These are phyloP conservation scores for Penicillium canariense DNA, from an alignment of 495 filamentous ascomycete genomes.

Conservation along the genomic window DNA sequence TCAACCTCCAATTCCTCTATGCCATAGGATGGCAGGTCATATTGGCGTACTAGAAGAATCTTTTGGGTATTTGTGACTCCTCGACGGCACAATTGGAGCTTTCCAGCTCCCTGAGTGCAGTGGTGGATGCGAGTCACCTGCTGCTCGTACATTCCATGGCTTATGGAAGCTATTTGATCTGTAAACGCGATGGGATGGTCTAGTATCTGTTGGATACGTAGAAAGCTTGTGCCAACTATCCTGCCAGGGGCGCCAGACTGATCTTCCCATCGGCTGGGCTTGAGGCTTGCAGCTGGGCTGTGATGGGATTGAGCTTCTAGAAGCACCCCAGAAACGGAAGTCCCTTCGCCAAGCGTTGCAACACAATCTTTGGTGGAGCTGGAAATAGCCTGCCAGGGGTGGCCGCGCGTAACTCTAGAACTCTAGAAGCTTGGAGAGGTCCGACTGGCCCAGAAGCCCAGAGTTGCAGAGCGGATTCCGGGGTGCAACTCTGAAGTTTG, in stretches of 20 bases:
- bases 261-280: too few relatives aligned
- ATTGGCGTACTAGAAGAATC: slow-evolving; percentile 52
- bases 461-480: neutral
- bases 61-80: slow-evolving; percentile 30
- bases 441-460: too few relatives aligned
- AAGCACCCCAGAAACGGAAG: slow-evolving; percentile 1
- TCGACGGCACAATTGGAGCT: slow-evolving; percentile 30
- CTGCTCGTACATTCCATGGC: slow-evolving; percentile 37
- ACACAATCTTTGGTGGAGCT: neutral
- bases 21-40: slow-evolving; percentile 52
- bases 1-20: slow-evolving; percentile 49
- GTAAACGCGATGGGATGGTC: too few relatives aligned
- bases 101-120: slow-evolving; percentile 26
- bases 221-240: too few relatives aligned
- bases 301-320: neutral
- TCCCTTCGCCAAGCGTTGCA: neutral
- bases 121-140: slow-evolving; percentile 43
- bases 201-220: neutral
- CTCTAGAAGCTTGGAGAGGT: neutral
- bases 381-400: neutral
- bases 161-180: neutral
- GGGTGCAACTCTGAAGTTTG: slow-evolving; percentile 10
- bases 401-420: neutral
- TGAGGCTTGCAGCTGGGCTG: too few relatives aligned
- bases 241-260: too few relatives aligned